Percentiles rank a stretch among this genome's conserved stretches.
phyloP scores from a whole-genome alignment of 257 asterid genomes.

The Verbascum thapsus region DNA sequence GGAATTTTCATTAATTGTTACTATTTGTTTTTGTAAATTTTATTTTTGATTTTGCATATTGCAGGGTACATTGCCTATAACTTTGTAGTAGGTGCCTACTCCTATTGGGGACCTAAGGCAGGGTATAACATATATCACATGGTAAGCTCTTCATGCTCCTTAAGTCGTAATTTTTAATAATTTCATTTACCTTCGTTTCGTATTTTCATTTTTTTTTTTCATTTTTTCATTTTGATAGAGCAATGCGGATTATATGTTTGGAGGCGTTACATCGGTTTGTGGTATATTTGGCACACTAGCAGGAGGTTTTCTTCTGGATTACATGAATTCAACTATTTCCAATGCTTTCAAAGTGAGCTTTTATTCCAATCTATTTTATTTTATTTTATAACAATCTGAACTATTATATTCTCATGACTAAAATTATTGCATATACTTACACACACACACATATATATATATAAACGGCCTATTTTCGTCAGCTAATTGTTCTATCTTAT shows the following conservation, averaged over 20 bases:
- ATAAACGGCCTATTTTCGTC: neutral
- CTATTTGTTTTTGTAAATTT: slow-evolving; percentile 22
- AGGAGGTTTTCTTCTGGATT: slow-evolving; percentile 81
- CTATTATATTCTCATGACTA: neutral
- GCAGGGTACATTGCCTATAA: slow-evolving; percentile 94
- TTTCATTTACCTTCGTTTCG: neutral
- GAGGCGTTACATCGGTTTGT: slow-evolving; percentile 78
- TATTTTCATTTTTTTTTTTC: neutral
- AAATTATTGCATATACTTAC: no score
- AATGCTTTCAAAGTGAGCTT: slow-evolving; percentile 86
- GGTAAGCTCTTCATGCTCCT: no score
- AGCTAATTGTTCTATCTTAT: slow-evolving; percentile 13
- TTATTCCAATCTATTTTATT: slow-evolving; percentile 6
- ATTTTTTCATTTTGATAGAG: slow-evolving; percentile 45
- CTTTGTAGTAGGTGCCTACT: slow-evolving; percentile 95
- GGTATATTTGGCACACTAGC: slow-evolving; percentile 93
- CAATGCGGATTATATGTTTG: slow-evolving; percentile 86
- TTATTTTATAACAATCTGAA: slow-evolving; percentile 12
- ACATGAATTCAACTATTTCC: slow-evolving; percentile 65
- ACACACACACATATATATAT: no score
- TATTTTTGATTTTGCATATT: slow-evolving; percentile 31
- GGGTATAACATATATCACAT: slow-evolving; percentile 89
- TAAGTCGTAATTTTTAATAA: no score
- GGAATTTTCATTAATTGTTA: neutral
- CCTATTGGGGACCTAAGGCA: slow-evolving; percentile 99